Conservation (phyloP, 1,284 basidiomycete genomes). For the Polyporus tsugae region DNA sequence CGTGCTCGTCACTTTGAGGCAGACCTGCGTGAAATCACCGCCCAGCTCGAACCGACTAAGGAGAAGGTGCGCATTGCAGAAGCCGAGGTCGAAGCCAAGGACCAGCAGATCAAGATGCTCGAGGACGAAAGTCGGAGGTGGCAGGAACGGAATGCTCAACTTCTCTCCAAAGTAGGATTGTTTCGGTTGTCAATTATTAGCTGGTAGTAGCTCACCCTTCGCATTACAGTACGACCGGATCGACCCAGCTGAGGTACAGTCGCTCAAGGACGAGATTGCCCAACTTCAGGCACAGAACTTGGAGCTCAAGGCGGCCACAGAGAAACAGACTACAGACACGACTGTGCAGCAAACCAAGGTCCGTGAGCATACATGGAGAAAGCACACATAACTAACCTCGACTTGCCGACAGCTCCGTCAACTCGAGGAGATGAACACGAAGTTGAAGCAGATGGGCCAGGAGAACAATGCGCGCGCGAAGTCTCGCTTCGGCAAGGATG, state of each 20-base stretch:
- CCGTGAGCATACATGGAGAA: not conserved
- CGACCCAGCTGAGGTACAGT: slow-evolving; percentile 88
- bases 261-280: slow-evolving; percentile 78
- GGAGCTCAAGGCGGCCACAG: slow-evolving; percentile 47
- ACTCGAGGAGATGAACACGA: slow-evolving; percentile 30
- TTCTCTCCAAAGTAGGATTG: slow-evolving; percentile 75
- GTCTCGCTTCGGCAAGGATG: slow-evolving; percentile 42
- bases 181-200: not conserved
- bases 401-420: not conserved
- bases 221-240: slow-evolving; percentile 80
- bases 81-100: slow-evolving; percentile 80
- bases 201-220: not conserved
- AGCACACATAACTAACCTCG: not conserved
- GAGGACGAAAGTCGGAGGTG: slow-evolving; percentile 85
- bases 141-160: slow-evolving; percentile 85
- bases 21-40: slow-evolving; percentile 64
- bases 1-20: slow-evolving; percentile 71
- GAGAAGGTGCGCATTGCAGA: slow-evolving; percentile 73
- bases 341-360: slow-evolving; percentile 33
- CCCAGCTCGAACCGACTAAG: slow-evolving; percentile 79
- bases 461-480: slow-evolving; percentile 46
- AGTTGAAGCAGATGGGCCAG: slow-evolving; percentile 40
- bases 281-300: slow-evolving; percentile 56
- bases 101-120: slow-evolving; percentile 73
- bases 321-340: slow-evolving; percentile 49